Percentiles rank a stretch among this genome's conserved stretches.
Conservation (phyloP, 83 land plant genomes). For the Diphasiastrum complanatum region DNA sequence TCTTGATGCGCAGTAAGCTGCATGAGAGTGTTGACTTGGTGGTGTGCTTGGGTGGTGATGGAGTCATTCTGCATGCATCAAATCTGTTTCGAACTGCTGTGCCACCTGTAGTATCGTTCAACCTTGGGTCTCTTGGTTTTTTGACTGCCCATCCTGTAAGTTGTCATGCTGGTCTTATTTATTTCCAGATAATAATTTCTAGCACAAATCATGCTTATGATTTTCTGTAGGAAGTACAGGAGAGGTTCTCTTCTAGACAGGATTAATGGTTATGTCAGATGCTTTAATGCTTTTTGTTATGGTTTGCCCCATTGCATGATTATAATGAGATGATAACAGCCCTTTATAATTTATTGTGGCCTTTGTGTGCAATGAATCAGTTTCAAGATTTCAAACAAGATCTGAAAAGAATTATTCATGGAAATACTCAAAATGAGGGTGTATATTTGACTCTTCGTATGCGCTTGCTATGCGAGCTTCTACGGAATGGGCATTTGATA, state of each 20-base stretch:
- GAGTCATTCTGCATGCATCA: slow-evolving; percentile 98
- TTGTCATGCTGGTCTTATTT: slow-evolving; percentile 6
- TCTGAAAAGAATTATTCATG: slow-evolving; percentile 81
- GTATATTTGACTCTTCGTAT: slow-evolving; percentile 94
- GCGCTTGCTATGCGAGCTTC: slow-evolving; percentile 84
- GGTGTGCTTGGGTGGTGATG: slow-evolving; percentile 98
- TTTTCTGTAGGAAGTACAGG: neutral
- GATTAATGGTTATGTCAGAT: neutral
- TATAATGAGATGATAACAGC: neutral
- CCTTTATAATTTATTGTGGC: too few species aligned
- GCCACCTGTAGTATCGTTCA: slow-evolving; percentile 97
- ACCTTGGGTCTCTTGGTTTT: slow-evolving; percentile 97
- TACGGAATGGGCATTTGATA: slow-evolving; percentile 72
- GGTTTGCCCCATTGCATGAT: neutral
- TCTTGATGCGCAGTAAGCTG: slow-evolving; percentile 55
- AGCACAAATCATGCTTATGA: neutral
- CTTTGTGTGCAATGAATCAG: too few species aligned
- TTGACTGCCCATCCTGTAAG: slow-evolving; percentile 92
- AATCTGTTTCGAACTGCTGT: slow-evolving; percentile 84
- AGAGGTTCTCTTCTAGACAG: neutral
- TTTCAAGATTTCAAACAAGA: slow-evolving; percentile 76
- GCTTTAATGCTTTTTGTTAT: neutral
- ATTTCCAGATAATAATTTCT: neutral
- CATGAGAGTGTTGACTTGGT: slow-evolving; percentile 98
- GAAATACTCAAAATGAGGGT: slow-evolving; percentile 73